These are phyloP conservation scores for Suillus variegatus DNA, from an alignment of 768 basidiomycete genomes.

Conservation along the genomic window DNA sequence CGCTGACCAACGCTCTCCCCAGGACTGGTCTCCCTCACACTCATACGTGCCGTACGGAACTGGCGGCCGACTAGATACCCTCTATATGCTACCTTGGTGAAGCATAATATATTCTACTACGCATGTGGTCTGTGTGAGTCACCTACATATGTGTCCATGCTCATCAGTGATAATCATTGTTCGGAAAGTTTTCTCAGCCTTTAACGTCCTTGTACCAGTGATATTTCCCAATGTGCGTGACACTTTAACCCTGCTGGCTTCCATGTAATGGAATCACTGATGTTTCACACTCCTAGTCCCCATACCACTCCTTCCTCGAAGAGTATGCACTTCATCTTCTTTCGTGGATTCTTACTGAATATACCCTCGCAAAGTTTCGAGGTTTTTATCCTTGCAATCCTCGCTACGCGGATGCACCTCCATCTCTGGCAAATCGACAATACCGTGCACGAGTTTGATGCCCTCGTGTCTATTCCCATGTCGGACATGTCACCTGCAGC, in stretches of 20 bases:
- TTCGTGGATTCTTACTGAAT: not conserved
- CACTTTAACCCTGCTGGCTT: not conserved
- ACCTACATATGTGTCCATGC: not conserved
- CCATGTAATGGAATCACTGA: not conserved
- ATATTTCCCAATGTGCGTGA: not conserved
- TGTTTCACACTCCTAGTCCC: not conserved
- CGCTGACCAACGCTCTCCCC: not conserved
- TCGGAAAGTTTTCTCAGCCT: not conserved
- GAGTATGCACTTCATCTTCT: not conserved
- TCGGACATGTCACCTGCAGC: not conserved
- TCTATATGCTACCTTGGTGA: not conserved
- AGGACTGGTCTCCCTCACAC: not conserved
- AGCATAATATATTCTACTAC: not conserved
- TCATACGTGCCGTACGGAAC: not conserved
- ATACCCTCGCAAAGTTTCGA: not conserved
- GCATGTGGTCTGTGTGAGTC: not conserved
- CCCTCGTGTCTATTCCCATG: not conserved
- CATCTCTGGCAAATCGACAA: not conserved
- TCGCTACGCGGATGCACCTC: constrained; percentile 1
- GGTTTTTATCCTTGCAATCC: not conserved
- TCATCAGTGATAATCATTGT: not conserved
- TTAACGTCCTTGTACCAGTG: not conserved
- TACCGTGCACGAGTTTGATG: too few relatives aligned
- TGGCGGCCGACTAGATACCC: not conserved
- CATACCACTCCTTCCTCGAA: not conserved